Percentiles rank a stretch among this genome's conserved stretches.
Conservation (phyloP, 2,329 filamentous ascomycete genomes). For the Apiospora pterosperma region DNA sequence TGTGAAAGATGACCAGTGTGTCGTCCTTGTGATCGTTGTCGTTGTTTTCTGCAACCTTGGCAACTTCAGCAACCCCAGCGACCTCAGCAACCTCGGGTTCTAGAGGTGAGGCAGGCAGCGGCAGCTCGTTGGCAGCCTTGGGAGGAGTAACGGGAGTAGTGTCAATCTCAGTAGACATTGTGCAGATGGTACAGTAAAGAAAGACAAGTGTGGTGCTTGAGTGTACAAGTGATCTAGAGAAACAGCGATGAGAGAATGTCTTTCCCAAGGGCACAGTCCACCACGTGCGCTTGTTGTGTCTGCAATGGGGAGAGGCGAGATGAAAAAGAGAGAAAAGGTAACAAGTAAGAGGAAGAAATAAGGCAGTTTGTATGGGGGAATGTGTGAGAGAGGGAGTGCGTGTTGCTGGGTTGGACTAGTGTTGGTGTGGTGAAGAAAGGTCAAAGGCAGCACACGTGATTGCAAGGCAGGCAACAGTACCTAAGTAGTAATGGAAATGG, state of each 20-base stretch:
- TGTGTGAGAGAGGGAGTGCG: background rate
- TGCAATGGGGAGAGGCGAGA: background rate
- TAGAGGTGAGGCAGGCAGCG: background rate
- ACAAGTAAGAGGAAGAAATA: background rate
- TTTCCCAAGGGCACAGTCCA: background rate
- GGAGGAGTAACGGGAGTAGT: background rate
- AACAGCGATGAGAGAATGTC: background rate
- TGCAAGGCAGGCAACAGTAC: background rate
- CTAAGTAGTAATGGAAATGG: background rate
- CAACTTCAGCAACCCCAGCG: no score
- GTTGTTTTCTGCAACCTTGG: background rate
- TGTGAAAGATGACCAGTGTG: background rate
- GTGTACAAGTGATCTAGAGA: background rate
- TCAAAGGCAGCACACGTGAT: background rate
- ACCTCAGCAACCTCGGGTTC: no score
- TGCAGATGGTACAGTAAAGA: background rate
- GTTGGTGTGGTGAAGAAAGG: background rate
- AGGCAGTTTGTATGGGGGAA: background rate
- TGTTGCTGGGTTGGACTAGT: background rate
- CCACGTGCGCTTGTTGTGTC: background rate
- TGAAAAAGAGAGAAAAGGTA: background rate
- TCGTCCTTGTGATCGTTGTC: background rate
- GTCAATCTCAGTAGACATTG: background rate
- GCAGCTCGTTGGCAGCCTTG: background rate
- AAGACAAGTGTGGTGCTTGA: background rate